Evolutionary conservation across 2,329 filamentous ascomycete species (phyloP), one percentile per base, ranked within the genome.

Genomic region (Trichoderma asperellum): DNA sequence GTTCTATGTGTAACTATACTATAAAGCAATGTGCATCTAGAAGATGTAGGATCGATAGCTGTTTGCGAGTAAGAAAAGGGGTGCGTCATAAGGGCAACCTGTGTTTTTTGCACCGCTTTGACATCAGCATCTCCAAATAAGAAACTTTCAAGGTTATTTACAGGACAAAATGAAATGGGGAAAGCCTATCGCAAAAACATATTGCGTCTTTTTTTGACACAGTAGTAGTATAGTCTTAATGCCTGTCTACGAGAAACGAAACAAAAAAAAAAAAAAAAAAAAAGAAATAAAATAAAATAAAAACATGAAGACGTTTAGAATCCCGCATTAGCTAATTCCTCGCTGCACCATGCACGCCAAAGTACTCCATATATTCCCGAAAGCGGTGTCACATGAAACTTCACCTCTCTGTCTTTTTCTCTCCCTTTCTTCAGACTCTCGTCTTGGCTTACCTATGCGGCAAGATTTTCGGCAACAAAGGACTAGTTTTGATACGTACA

Each of bases 391-490:
- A 8, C 5, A 32, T 32, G 32, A 49, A 55, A 58, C 35, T 24
- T 37, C 16, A 10, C 27, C 52, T 12, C 35, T 40, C 34, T 35
- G n/a, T 34, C 16, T 56, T 21, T 7, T 32, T 32, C 34, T 34
- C 24, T 37, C 18, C 29, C 1, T 47, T 40, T 32, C 70, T 63
- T 18, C 18, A 43, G 40, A 43, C 18, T n/a, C 21, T 12, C 47
- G 24, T 58, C 37, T n/a, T 37, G 61, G 43, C 69, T 72, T 70
- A 43, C 69, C 72, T 70, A 79, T 47, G 75, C 81, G 47, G 83
- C 81, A 67, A 89, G 76, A 76, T 88, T 83, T 14, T 81, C 81
- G 27, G 85, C 83, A 55, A 89, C 87, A 74, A 89, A 89, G 40
- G 87, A 84, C 85, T 87, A 32, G 29, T 11, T 37, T 14, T 8